Evolutionary conservation across 139 green algal species (phyloP).

Genomic region (Deuterostichococcus epilithicus): DNA sequence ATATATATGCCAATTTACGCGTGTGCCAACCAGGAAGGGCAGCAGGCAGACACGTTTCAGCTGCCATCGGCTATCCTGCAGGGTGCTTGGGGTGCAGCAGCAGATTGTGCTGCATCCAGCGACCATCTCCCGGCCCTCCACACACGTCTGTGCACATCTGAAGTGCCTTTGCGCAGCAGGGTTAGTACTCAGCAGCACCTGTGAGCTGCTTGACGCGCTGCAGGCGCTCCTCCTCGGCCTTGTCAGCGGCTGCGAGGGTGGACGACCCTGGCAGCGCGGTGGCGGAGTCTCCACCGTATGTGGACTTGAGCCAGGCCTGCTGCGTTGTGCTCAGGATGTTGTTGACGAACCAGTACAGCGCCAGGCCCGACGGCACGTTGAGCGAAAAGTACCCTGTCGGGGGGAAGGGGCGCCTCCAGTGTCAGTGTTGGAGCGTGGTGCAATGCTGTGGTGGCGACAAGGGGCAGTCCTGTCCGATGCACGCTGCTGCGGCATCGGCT

Average conservation of each 20-base stretch:
- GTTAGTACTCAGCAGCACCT: not conserved
- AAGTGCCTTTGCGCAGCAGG: too few relatives aligned
- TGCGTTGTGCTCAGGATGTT: constrained; percentile 91
- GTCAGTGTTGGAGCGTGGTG: too few relatives aligned
- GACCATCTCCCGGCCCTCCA: too few relatives aligned
- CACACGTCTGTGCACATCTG: too few relatives aligned
- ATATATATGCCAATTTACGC: too few relatives aligned
- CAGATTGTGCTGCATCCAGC: too few relatives aligned
- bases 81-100: too few relatives aligned
- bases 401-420: too few relatives aligned
- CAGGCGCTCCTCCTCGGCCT: constrained; percentile 34
- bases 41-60: too few relatives aligned
- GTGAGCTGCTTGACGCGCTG: constrained; percentile 18
- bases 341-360: constrained; percentile 99
- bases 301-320: constrained; percentile 38
- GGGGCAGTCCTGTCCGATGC: not conserved
- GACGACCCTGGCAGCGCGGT: not conserved
- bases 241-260: constrained; percentile 18
- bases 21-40: too few relatives aligned
- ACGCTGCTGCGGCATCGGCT: not conserved
- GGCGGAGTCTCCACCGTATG: not conserved
- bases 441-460: too few relatives aligned
- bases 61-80: too few relatives aligned
- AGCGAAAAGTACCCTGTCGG: constrained; percentile 93
- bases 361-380: constrained; percentile 94